Evolutionary conservation across 1,284 basidiomycete genomes (phyloP), one percentile per base, ranked within the genome.

Genomic region (Meira nashicola): DNA sequence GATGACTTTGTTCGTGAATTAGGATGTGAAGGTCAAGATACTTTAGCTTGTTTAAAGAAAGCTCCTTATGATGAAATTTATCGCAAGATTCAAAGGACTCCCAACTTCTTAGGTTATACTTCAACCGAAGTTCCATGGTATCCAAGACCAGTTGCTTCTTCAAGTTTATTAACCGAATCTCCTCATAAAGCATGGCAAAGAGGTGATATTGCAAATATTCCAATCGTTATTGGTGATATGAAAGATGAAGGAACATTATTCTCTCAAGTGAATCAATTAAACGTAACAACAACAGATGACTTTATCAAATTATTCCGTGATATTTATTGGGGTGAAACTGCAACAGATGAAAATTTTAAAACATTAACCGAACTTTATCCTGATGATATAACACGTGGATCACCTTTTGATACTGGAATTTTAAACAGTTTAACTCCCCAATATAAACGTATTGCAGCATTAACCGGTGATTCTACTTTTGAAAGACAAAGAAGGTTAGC

Each of bases 171-270:
- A 2, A 37, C 37, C 40, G 50, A 37, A 19, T 23, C 17, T 12
- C 50, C 50, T 12, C 28, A 28, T 39, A 5, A 3, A 5, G 17
- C 28, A 12, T 37, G 14, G 12, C 6, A 2, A 38, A 39, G 17
- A 28, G 50, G 50, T 5, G 28, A 53, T 14, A 38, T 53, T 28
- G 50, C 50, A n/a, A 15, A 53, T 39, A 28, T 53, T 15, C 50
- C 50, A 14, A 53, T 53, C 4, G 23, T 53, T 14, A 37, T 38
- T n/a, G 50, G 50, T 39, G 50, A 53, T 38, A 37, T 37, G 14
- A 53, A 53, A 37, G 50, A 53, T 53, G 50, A 53, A 23, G 50
- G 50, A 19, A 53, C 50, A 14, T 12, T 53, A 15, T 50, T 50
- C 48, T 50, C 48, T 15, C 28, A 23, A 15, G 50, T 53, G 3